A percentile compares a stretch with the other conserved stretches of the same genome.
These are phyloP conservation scores for Crepidotus variabilis DNA, from an alignment of 768 basidiomycete genomes.

Conservation along the genomic window DNA sequence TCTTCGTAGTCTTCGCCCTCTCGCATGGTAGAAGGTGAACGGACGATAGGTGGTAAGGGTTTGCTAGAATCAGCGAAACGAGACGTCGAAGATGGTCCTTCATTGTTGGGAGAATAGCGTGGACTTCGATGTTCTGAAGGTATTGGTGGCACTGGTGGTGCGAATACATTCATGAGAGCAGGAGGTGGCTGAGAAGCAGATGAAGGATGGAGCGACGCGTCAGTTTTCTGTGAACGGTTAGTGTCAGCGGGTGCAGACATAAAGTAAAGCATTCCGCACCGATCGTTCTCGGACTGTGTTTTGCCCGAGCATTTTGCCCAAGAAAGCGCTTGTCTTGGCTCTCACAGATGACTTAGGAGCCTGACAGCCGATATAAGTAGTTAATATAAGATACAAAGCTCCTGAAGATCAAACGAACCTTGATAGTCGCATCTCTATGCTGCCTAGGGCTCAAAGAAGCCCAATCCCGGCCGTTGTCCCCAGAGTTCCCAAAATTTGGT, in stretches of 20 bases:
- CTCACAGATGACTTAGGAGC: slow-evolving; percentile 60
- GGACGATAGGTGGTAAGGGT: slow-evolving; percentile 60
- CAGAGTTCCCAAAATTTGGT: slow-evolving; percentile 2
- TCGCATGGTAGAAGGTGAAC: slow-evolving; percentile 26
- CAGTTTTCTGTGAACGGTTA: slow-evolving; percentile 47
- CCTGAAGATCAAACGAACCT: slow-evolving; percentile 32
- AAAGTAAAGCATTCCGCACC: slow-evolving; percentile 33
- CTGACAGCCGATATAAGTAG: slow-evolving; percentile 24
- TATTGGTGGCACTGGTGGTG: slow-evolving; percentile 50
- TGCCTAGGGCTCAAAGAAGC: slow-evolving; percentile 39
- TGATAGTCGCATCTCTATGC: slow-evolving; percentile 40
- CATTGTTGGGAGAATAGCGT: slow-evolving; percentile 43
- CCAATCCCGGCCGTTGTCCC: slow-evolving; percentile 1
- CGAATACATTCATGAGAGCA: slow-evolving; percentile 41
- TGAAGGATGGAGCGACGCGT: slow-evolving; percentile 33
- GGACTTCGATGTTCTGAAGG: slow-evolving; percentile 40
- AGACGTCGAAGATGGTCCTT: slow-evolving; percentile 42
- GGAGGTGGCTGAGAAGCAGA: slow-evolving; percentile 28
- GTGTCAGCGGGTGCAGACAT: slow-evolving; percentile 12
- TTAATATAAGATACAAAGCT: slow-evolving; percentile 7
- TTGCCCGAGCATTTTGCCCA: slow-evolving; percentile 76
- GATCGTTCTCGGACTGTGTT: slow-evolving; percentile 64
- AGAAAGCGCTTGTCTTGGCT: slow-evolving; percentile 76
- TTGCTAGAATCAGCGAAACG: slow-evolving; percentile 39
- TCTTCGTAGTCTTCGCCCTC: slow-evolving; percentile 47